phyloP scores from a whole-genome alignment of 2,329 filamentous ascomycete species.

The Fusarium mangiferae region DNA sequence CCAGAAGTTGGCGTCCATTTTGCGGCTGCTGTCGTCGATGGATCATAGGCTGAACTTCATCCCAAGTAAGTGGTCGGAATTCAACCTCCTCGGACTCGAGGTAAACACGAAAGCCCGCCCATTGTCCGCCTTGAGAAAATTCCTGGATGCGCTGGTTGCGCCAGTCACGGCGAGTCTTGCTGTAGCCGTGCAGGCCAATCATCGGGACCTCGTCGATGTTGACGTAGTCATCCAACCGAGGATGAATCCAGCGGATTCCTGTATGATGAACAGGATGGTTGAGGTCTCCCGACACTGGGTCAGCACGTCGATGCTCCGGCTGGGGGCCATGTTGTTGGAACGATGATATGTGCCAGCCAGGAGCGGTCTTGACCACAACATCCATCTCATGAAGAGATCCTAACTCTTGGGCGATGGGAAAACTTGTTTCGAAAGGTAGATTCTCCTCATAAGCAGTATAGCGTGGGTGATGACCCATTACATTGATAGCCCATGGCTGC shows the following conservation, averaged over 20 bases:
- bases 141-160: background rate
- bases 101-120: background rate
- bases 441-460: background rate
- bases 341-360: background rate
- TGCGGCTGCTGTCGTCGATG: background rate
- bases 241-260: background rate
- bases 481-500: background rate
- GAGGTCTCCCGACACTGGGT: fast-evolving
- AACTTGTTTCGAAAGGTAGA: background rate
- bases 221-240: fast-evolving
- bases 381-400: fast-evolving
- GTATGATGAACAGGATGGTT: background rate
- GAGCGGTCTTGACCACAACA: background rate
- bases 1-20: too few relatives aligned
- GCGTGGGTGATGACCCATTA: background rate
- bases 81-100: background rate
- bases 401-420: background rate
- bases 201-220: fast-evolving
- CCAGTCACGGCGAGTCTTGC: background rate
- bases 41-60: background rate
- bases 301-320: background rate
- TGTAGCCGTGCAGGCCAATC: background rate
- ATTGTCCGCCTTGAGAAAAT: background rate
- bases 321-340: background rate
- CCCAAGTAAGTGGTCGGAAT: background rate